Percentiles rank a stretch among this genome's conserved stretches.
Conservation (phyloP, 495 filamentous ascomycete species). For the Aspergillus baeticus region DNA sequence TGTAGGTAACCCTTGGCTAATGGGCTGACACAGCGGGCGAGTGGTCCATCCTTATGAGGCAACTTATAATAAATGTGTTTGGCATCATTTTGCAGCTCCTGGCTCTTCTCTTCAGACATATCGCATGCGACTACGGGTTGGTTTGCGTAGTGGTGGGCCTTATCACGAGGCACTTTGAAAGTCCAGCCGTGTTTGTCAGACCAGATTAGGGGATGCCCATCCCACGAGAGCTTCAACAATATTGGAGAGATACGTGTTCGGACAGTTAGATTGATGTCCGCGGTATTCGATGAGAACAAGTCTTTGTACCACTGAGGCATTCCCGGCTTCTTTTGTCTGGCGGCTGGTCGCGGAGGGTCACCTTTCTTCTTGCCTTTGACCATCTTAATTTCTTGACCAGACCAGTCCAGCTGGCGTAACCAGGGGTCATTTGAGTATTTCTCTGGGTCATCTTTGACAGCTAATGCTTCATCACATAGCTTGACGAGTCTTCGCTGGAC, state of each 20-base stretch:
- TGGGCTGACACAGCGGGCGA: constrained; percentile 77
- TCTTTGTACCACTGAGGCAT: constrained; percentile 97
- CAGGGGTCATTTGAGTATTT: constrained; percentile 78
- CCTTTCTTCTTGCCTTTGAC: constrained; percentile 84
- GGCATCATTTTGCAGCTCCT: constrained; percentile 62
- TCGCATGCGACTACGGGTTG: constrained; percentile 72
- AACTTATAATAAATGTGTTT: constrained; percentile 81
- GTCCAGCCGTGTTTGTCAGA: constrained; percentile 91
- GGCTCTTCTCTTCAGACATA: constrained; percentile 69
- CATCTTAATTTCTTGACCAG: constrained; percentile 87
- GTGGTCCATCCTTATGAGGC: constrained; percentile 91
- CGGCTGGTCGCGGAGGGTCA: constrained; percentile 73
- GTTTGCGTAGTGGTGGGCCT: constrained; percentile 62
- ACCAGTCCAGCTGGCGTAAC: constrained; percentile 94
- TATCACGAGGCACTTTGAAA: constrained; percentile 69
- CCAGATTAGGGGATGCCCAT: constrained; percentile 86
- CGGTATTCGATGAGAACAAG: constrained; percentile 65
- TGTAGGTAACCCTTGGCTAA: constrained; percentile 85
- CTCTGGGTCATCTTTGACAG: constrained; percentile 64
- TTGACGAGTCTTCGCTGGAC: constrained; percentile 70
- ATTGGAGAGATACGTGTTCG: constrained; percentile 86
- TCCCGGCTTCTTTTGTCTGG: constrained; percentile 87
- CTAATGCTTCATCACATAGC: constrained; percentile 72
- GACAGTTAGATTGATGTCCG: constrained; percentile 74
- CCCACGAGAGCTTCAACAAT: constrained; percentile 83